A percentile compares a stretch with the other conserved stretches of the same genome.
phyloP scores from a whole-genome alignment of 2,329 filamentous ascomycete species.

The Cytospora paraplurivora region DNA sequence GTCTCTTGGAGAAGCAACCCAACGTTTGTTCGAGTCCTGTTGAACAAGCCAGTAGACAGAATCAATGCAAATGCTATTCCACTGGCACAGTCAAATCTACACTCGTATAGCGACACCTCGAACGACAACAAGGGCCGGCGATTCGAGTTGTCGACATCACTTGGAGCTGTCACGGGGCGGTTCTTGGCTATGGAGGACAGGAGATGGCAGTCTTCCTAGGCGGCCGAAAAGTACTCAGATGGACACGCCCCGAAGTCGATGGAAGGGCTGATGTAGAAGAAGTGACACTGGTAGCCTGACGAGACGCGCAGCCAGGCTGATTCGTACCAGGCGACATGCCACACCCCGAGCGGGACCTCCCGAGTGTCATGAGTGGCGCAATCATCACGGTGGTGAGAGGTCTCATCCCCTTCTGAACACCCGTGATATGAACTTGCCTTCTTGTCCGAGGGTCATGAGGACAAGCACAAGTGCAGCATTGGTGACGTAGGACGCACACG shows the following conservation, averaged over 20 bases:
- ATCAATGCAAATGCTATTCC: too few relatives aligned
- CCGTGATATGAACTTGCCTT: constrained; percentile 46
- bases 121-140: neutral
- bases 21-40: too few relatives aligned
- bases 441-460: constrained; percentile 43
- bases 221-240: constrained; percentile 16
- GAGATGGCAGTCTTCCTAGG: constrained; percentile 40
- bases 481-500: constrained; percentile 34
- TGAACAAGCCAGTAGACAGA: too few relatives aligned
- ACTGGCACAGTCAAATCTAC: too few relatives aligned
- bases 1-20: too few relatives aligned
- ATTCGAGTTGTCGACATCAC: constrained; percentile 33
- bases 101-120: too few relatives aligned
- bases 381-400: constrained; percentile 46
- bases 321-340: constrained; percentile 37
- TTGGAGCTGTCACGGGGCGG: too few relatives aligned
- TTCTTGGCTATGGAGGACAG: constrained; percentile 49
- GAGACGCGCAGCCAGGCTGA: constrained; percentile 17
- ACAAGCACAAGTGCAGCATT: constrained; percentile 46
- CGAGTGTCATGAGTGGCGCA: constrained; percentile 44
- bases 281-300: neutral
- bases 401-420: constrained; percentile 45
- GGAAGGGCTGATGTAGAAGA: neutral
- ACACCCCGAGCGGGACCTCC: constrained; percentile 37
- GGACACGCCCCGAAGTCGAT: constrained; percentile 29